Conservation (phyloP, 2,329 filamentous ascomycete genomes). For the Elsinoe batatas region DNA sequence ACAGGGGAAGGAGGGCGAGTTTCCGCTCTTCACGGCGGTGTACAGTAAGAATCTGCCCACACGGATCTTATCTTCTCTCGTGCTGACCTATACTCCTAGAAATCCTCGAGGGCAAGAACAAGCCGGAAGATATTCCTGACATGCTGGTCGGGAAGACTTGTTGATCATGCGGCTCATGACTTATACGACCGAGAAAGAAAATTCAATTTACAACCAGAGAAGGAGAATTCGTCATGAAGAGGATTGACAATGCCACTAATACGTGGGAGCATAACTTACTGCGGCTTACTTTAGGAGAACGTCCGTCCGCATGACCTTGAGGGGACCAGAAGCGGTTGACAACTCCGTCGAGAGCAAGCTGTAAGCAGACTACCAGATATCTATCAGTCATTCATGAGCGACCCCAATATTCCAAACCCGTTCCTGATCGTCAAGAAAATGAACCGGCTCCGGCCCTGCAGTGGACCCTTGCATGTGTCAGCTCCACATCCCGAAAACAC, state of each 20-base stretch:
- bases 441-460: neutral
- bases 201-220: no score
- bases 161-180: neutral
- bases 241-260: no score
- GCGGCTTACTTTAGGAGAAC: neutral
- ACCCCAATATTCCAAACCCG: neutral
- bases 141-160: constrained; percentile 35
- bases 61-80: neutral
- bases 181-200: neutral
- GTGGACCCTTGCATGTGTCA: neutral
- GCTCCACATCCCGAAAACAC: neutral
- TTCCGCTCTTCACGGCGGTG: constrained; percentile 87
- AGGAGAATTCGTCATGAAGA: no score
- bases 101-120: constrained; percentile 66
- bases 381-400: no score
- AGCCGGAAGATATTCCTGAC: constrained; percentile 70
- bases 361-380: no score
- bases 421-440: constrained; percentile 6
- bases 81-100: constrained; percentile 31
- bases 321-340: no score
- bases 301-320: neutral
- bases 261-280: no score
- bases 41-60: constrained; percentile 39
- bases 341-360: no score
- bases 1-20: constrained; percentile 67